phyloP scores from a whole-genome alignment of 306 rosid genomes.

The Nissolia schottii region DNA sequence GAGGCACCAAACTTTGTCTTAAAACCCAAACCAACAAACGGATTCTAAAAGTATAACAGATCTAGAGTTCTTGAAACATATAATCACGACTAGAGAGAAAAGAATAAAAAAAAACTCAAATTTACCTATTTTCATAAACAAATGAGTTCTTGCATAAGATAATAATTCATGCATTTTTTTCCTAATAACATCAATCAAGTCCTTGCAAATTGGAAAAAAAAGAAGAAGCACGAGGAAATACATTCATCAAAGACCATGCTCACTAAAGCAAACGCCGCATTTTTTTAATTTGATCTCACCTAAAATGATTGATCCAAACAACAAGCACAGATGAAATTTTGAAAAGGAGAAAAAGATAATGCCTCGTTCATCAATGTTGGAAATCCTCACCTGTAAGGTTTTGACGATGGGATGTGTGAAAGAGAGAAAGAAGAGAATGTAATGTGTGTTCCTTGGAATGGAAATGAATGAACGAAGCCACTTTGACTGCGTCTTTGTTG shows the following conservation, averaged over 20 bases:
- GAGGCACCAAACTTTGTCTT: not conserved
- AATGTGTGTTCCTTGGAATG: constrained; percentile 42
- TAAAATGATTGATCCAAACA: not conserved
- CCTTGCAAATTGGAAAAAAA: not conserved
- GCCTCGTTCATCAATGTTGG: not conserved
- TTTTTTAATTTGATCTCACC: constrained; percentile 5
- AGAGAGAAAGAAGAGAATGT: not conserved
- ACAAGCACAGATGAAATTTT: not conserved
- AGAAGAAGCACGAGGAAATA: not conserved
- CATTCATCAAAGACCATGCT: constrained; percentile 4
- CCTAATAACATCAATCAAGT: not conserved
- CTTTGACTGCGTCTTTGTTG: not conserved
- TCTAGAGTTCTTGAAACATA: not conserved
- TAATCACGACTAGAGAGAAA: not conserved
- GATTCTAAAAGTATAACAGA: not conserved
- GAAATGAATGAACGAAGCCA: constrained; percentile 22
- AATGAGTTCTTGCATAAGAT: not conserved
- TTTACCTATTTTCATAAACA: not conserved
- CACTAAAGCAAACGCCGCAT: not conserved
- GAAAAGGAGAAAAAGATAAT: too few species aligned
- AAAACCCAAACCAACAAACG: not conserved
- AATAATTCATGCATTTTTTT: not conserved
- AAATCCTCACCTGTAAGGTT: not conserved
- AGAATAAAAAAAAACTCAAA: not conserved
- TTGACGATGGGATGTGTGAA: constrained; percentile 12